Conservation (phyloP, 176 grass and related monocot species). For the Oryza glaberrima region DNA sequence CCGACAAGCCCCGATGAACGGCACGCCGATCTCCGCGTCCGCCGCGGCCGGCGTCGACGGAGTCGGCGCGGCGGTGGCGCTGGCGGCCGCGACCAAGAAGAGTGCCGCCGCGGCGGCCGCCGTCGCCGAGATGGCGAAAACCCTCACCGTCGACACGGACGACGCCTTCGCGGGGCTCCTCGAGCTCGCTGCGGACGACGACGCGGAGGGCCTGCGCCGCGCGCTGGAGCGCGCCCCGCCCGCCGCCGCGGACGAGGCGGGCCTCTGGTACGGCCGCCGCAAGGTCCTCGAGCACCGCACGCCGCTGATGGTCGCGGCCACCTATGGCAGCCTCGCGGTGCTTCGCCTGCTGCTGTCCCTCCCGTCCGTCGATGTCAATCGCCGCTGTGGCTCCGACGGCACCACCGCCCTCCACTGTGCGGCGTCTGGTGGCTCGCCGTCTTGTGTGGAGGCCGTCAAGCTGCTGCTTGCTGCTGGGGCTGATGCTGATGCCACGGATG, state of each 20-base stretch:
- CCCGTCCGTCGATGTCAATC: slow-evolving; percentile 63
- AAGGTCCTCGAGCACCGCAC: slow-evolving; percentile 70
- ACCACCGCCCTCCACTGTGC: slow-evolving; percentile 84
- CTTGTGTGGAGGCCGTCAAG: slow-evolving; percentile 51
- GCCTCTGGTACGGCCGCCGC: slow-evolving; percentile 78
- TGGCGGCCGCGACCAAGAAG: slow-evolving; percentile 33
- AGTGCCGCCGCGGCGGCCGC: slow-evolving; percentile 40
- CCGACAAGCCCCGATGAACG: slow-evolving; percentile 47
- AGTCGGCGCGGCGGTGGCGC: neutral
- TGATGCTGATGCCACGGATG: slow-evolving; percentile 51
- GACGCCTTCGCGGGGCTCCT: slow-evolving; percentile 60
- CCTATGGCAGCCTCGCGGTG: slow-evolving; percentile 62
- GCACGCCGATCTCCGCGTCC: slow-evolving; percentile 46
- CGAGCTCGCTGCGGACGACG: slow-evolving; percentile 72
- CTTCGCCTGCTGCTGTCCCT: slow-evolving; percentile 54
- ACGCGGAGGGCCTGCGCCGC: slow-evolving; percentile 46
- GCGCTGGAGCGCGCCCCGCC: slow-evolving; percentile 51
- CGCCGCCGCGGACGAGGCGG: slow-evolving; percentile 55
- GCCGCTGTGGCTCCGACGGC: slow-evolving; percentile 53
- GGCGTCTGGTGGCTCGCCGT: slow-evolving; percentile 59
- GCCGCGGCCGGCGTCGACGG: slow-evolving; percentile 12
- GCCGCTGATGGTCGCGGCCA: slow-evolving; percentile 79
- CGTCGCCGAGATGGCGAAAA: slow-evolving; percentile 53
- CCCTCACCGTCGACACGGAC: slow-evolving; percentile 62
- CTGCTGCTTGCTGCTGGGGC: slow-evolving; percentile 62